phyloP scores from a whole-genome alignment of 2,329 filamentous ascomycete species.

The Juglanconis juglandina region DNA sequence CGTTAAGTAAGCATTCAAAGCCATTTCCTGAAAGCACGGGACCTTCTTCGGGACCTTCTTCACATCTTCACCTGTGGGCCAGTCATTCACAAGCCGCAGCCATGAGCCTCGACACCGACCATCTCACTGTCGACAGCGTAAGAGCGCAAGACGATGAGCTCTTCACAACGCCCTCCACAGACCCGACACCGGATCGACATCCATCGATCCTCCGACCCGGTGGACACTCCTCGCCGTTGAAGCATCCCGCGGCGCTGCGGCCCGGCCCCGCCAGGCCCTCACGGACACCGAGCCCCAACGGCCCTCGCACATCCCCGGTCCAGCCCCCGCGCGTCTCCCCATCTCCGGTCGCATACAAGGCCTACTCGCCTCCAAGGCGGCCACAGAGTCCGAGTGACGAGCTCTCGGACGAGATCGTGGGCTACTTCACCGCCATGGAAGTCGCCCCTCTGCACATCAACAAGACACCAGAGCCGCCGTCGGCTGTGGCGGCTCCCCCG shows the following conservation, averaged over 20 bases:
- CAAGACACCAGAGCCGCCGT: slow-evolving; percentile 1
- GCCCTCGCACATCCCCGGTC: not conserved
- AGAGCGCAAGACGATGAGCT: slow-evolving; percentile 2
- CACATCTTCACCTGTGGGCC: no score
- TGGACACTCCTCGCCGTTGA: slow-evolving; percentile 14
- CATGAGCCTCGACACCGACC: not conserved
- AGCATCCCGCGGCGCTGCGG: slow-evolving; percentile 12
- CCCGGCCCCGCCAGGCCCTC: slow-evolving; percentile 14
- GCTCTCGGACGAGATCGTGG: slow-evolving; percentile 13
- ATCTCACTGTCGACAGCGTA: slow-evolving; percentile 1
- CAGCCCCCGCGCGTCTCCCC: not conserved
- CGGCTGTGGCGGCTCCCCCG: not conserved
- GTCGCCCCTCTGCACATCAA: slow-evolving; percentile 11
- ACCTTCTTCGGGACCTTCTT: no score
- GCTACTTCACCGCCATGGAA: slow-evolving; percentile 12
- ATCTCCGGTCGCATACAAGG: slow-evolving; percentile 11
- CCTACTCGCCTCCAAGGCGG: slow-evolving; percentile 11
- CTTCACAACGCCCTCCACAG: slow-evolving; percentile 7
- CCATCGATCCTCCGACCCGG: slow-evolving; percentile 13
- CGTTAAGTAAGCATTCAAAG: not conserved
- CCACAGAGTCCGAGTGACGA: slow-evolving; percentile 9
- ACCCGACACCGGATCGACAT: slow-evolving; percentile 13
- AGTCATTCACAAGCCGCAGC: not conserved
- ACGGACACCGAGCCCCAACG: not conserved
- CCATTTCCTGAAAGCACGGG: no score